Evolutionary conservation across 2,329 filamentous ascomycete genomes (phyloP).

Genomic region (Alternaria consortialis): DNA sequence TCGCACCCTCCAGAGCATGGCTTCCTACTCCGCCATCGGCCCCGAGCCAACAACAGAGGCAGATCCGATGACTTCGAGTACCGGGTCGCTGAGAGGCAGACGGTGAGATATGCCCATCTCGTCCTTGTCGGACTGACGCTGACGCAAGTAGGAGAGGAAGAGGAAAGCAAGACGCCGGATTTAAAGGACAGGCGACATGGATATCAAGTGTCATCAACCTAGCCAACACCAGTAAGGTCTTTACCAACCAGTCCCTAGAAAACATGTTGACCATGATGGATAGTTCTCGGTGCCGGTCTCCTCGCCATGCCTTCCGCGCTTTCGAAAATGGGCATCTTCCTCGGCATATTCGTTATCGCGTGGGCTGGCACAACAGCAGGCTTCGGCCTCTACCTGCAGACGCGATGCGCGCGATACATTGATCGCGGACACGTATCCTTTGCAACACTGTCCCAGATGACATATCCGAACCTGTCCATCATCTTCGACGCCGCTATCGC

Average conservation of each 20-base stretch:
- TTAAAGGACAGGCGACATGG: constrained; percentile 81
- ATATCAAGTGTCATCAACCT: constrained; percentile 93
- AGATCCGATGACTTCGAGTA: constrained; percentile 54
- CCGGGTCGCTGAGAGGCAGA: constrained; percentile 51
- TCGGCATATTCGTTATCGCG: constrained; percentile 83
- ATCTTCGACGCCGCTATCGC: constrained; percentile 96
- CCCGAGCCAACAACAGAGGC: constrained; percentile 50
- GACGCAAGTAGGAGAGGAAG: constrained; percentile 60
- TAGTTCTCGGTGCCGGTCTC: constrained; percentile 92
- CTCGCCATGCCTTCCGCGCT: constrained; percentile 95
- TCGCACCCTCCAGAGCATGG: constrained; percentile 49
- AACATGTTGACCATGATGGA: constrained; percentile 21
- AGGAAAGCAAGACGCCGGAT: constrained; percentile 74
- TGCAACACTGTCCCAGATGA: constrained; percentile 95
- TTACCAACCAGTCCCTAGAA: not conserved
- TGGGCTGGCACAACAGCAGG: constrained; percentile 91
- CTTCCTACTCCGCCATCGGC: constrained; percentile 58
- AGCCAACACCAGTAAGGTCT: constrained; percentile 86
- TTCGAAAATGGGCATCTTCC: constrained; percentile 91
- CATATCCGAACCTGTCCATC: constrained; percentile 94
- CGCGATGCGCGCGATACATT: constrained; percentile 90
- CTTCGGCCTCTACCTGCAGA: constrained; percentile 94
- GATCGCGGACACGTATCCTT: constrained; percentile 90
- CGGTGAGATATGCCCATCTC: constrained; percentile 31
- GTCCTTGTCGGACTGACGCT: constrained; percentile 19